These are phyloP conservation scores for Colletotrichum sp. DNA, from an alignment of 2,329 filamentous ascomycete species.

Conservation along the genomic window DNA sequence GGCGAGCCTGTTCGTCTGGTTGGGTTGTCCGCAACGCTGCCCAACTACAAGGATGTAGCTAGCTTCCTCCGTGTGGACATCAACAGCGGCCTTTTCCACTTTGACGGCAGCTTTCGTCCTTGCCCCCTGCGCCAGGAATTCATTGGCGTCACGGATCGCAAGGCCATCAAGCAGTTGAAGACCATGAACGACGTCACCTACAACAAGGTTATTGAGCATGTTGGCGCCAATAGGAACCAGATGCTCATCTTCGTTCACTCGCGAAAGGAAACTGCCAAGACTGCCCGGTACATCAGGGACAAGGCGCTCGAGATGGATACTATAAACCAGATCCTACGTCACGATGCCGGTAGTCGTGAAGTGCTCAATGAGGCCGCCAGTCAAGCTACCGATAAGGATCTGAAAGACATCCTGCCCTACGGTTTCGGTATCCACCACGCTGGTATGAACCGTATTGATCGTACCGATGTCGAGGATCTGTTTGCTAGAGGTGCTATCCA, in stretches of 20 bases:
- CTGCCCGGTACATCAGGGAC: constrained; percentile 92
- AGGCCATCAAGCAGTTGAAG: constrained; percentile 98
- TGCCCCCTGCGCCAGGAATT: constrained; percentile 97
- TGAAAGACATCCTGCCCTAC: constrained; percentile 94
- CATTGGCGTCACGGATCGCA: constrained; percentile 95
- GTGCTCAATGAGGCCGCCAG: constrained; percentile 86
- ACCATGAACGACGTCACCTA: constrained; percentile 99
- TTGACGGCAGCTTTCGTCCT: constrained; percentile 91
- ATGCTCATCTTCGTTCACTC: constrained; percentile 99
- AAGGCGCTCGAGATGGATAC: constrained; percentile 97
- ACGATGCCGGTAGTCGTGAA: constrained; percentile 89
- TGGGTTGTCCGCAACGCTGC: constrained; percentile 91
- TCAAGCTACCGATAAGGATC: constrained; percentile 80
- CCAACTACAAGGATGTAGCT: constrained; percentile 95
- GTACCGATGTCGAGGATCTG: constrained; percentile 92
- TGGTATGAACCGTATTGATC: constrained; percentile 94
- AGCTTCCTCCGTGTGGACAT: constrained; percentile 92
- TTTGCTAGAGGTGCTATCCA: constrained; percentile 92
- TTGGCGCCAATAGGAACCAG: constrained; percentile 90
- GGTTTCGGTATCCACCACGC: constrained; percentile 99
- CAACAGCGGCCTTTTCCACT: constrained; percentile 89
- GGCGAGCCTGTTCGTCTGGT: constrained; percentile 91
- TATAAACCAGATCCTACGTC: constrained; percentile 92
- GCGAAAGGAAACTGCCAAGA: constrained; percentile 97
- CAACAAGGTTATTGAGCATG: constrained; percentile 95